Conservation (phyloP, 2,329 filamentous ascomycete species). For the Scortechinia acanthostroma region DNA sequence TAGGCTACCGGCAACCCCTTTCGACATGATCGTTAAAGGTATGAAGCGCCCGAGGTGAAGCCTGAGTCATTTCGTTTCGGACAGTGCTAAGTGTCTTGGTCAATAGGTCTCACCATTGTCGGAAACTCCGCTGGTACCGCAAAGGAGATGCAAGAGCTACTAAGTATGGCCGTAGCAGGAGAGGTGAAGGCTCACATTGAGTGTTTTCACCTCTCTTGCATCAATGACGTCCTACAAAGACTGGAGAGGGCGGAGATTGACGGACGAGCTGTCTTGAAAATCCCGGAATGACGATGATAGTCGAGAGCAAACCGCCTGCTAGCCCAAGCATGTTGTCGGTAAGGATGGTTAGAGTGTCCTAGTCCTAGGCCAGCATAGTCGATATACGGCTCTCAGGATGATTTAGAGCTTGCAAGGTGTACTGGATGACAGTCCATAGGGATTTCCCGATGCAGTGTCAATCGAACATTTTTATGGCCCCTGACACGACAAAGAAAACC, state of each 20-base stretch:
- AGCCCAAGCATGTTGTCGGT: too few relatives aligned
- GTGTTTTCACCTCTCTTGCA: background rate
- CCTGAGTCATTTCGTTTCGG: background rate
- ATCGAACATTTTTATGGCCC: too few relatives aligned
- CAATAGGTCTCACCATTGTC: background rate
- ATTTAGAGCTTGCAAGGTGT: too few relatives aligned
- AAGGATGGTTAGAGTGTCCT: too few relatives aligned
- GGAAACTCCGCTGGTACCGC: background rate
- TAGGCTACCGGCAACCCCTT: background rate
- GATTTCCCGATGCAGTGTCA: too few relatives aligned
- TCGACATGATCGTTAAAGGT: constrained; percentile 1
- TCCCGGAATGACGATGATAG: background rate
- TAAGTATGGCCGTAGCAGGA: background rate
- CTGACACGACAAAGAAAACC: too few relatives aligned
- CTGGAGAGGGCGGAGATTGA: background rate
- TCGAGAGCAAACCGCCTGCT: too few relatives aligned
- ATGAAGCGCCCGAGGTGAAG: background rate
- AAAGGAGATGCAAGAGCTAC: background rate
- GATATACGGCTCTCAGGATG: too few relatives aligned
- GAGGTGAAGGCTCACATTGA: background rate
- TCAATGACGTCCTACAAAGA: background rate
- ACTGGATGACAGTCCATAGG: too few relatives aligned
- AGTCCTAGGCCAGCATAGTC: too few relatives aligned
- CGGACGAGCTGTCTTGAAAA: background rate
- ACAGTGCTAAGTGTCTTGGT: background rate